Evolutionary conservation across 768 basidiomycete species (phyloP), one percentile per base, ranked within the genome.

Genomic region (Melanogaster broomeanus): DNA sequence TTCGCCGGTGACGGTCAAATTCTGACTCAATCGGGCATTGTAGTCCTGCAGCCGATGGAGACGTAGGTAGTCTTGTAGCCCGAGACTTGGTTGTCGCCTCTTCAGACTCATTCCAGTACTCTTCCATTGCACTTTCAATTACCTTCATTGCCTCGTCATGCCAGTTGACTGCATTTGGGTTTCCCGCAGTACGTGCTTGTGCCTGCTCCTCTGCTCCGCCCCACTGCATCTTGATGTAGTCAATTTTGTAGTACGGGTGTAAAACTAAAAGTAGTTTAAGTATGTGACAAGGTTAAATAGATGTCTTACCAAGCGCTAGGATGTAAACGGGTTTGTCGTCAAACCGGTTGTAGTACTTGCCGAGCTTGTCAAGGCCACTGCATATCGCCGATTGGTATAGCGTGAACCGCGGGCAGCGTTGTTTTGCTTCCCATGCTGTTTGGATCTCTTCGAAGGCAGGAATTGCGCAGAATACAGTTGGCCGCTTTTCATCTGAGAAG

Each of bases 191-290:
- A 16, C 15, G 4, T 18, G 48, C 58, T 4, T 34, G 18, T 11
- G 4, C 46, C 27, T 70, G 65, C 39, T 71, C 68, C 2, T 59
- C 43, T 1, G 48, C 48, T 6, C 69, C 58, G 11, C 69, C 66
- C 69, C 69, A 71, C 7, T 42, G 30, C 12, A 56, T 8, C 40
- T 61, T n/a, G 6, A 66, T 64, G 51, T 67, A 71, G 0, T 38
- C 24, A 0, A 70, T 51, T n/a, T 70, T 71, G 52, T 60, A 71
- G 45, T 69, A 72, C 0, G 63, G 69, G 39, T 72, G 67, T 11
- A 69, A 42, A 22, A 27, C n/a, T n/a, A n/a, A n/a, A n/a, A n/a
- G n/a, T n/a, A n/a, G n/a, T n/a, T n/a, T n/a, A n/a, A n/a, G n/a
- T n/a, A n/a, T n/a, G n/a, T 31, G 49, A 27, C 15, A 13, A 37